Evolutionary conservation across 176 grass and related monocot species (phyloP), one percentile per base, ranked within the genome.

Genomic region (Olyra latifolia): DNA sequence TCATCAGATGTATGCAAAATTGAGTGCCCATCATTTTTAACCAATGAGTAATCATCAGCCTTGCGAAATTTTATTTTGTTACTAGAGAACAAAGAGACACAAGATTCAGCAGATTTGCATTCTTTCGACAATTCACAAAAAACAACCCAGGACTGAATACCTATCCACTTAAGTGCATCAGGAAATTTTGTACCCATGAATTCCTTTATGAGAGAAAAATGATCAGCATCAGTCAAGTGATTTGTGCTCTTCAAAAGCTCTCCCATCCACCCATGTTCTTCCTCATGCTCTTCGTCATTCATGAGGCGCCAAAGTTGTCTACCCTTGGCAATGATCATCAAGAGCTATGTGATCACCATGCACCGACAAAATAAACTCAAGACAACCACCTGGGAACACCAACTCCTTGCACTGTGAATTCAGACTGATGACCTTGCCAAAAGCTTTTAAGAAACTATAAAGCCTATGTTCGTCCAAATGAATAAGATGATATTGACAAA

Each of bases 1-100:
- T n/a, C 30, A 81, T 86, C 58, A 32, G 8, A 62, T 20, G 49
- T 63, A 24, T 25, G 72, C 22, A 23, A 59, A 86, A 63, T 29
- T 76, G 48, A 69, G 48, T 27, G 38, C 14, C 41, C 83, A 32
- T 87, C 86, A 61, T 72, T 82, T 39, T 69, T 57, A 81, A 94
- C 80, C 62, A 98, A 87, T 58, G 85, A 87, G 81, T 89, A 92
- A 65, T 91, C 69, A 82, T 79, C 80, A 84, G 75, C 81, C 88
- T 92, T 92, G 64, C 78, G 80, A 69, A 94, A 98, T 43, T 75
- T 66, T 92, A 98, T 93, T 83, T 75, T 88, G 75, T 86, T 94
- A 74, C 23, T 10, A 59, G 53, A 50, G 63, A 98, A 94, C 63
- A 94, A 47, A 29, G 78, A 89, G 80, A 94, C 95, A 54, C 88